Evolutionary conservation across 352 stramenopile species (phyloP).

Genomic region (Globisporangium iwayamae): DNA sequence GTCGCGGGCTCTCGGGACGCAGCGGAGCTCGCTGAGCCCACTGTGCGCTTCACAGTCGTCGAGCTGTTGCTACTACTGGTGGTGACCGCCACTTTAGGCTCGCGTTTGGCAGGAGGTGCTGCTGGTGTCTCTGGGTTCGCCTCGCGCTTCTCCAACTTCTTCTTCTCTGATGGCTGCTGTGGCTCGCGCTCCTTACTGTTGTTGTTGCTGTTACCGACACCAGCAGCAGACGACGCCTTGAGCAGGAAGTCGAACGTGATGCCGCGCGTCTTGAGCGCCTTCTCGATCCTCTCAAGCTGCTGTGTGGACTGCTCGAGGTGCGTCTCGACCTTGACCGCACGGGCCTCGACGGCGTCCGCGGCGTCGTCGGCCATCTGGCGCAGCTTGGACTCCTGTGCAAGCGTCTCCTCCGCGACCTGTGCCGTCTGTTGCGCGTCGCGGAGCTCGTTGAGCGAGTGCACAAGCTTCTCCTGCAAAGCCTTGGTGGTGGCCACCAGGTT

Average conservation of each 20-base stretch:
- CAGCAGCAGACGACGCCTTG: slow-evolving; percentile 14
- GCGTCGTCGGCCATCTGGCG: slow-evolving; percentile 45
- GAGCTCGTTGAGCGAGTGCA: slow-evolving; percentile 23
- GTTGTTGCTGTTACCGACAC: slow-evolving; percentile 19
- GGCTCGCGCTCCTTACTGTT: not conserved
- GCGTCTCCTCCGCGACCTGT: slow-evolving; percentile 30
- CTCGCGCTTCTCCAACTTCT: slow-evolving; percentile 6
- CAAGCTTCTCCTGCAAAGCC: slow-evolving; percentile 32
- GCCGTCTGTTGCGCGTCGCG: slow-evolving; percentile 27
- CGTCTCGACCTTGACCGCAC: slow-evolving; percentile 30
- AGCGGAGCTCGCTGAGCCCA: slow-evolving; percentile 8
- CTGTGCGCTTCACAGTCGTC: not conserved
- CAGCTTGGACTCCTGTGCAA: slow-evolving; percentile 32
- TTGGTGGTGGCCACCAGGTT: slow-evolving; percentile 27
- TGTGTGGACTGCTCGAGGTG: slow-evolving; percentile 26
- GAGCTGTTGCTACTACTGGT: slow-evolving; percentile 1
- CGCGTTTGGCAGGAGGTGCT: not conserved
- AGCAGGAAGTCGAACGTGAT: slow-evolving; percentile 68
- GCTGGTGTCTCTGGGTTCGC: slow-evolving; percentile 1
- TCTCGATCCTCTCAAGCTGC: slow-evolving; percentile 39
- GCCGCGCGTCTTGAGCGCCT: slow-evolving; percentile 49
- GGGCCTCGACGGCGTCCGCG: slow-evolving; percentile 37
- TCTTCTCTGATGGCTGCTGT: slow-evolving; percentile 5
- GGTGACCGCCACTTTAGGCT: not conserved
- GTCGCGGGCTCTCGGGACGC: not conserved